Conservation (phyloP, 208 protist genomes). For the Leptomonas seymouri region DNA sequence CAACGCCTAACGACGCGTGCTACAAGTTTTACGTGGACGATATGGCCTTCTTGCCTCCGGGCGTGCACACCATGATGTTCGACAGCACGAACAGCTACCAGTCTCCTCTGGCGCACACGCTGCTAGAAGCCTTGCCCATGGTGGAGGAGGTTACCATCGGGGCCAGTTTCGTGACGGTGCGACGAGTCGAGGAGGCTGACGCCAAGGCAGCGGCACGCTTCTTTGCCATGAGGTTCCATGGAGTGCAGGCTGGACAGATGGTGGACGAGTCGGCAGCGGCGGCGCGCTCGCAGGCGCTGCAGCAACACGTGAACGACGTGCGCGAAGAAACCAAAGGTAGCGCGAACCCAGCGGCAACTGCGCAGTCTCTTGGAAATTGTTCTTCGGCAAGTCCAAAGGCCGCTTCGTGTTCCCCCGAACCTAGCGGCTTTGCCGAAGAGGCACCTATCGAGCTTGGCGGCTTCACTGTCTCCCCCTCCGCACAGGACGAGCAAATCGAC, state of each 20-base stretch:
- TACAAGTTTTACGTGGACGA: slow-evolving; percentile 87
- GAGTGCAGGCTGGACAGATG: slow-evolving; percentile 17
- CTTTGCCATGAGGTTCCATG: slow-evolving; percentile 67
- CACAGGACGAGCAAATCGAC: slow-evolving; percentile 52
- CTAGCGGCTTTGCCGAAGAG: slow-evolving; percentile 2
- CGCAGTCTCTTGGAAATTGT: not conserved
- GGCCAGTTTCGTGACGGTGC: slow-evolving; percentile 76
- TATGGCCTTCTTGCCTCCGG: slow-evolving; percentile 54
- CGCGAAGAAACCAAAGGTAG: not conserved
- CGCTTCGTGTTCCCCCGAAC: not conserved
- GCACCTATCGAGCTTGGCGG: slow-evolving; percentile 42
- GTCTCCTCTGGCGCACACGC: slow-evolving; percentile 69
- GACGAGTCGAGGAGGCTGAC: slow-evolving; percentile 63
- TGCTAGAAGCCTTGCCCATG: slow-evolving; percentile 80
- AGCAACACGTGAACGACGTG: slow-evolving; percentile 45
- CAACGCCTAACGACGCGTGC: slow-evolving; percentile 83
- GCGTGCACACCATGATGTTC: slow-evolving; percentile 68
- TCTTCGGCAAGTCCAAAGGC: not conserved
- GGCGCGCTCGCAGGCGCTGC: slow-evolving; percentile 54
- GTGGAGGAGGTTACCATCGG: slow-evolving; percentile 90
- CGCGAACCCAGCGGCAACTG: not conserved
- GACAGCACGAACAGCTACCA: slow-evolving; percentile 79
- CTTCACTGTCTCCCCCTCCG: slow-evolving; percentile 36
- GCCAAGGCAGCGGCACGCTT: slow-evolving; percentile 61
- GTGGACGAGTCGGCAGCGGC: slow-evolving; percentile 38